phyloP scores from a whole-genome alignment of 2,329 filamentous ascomycete species.

The Penicillium decumbens region DNA sequence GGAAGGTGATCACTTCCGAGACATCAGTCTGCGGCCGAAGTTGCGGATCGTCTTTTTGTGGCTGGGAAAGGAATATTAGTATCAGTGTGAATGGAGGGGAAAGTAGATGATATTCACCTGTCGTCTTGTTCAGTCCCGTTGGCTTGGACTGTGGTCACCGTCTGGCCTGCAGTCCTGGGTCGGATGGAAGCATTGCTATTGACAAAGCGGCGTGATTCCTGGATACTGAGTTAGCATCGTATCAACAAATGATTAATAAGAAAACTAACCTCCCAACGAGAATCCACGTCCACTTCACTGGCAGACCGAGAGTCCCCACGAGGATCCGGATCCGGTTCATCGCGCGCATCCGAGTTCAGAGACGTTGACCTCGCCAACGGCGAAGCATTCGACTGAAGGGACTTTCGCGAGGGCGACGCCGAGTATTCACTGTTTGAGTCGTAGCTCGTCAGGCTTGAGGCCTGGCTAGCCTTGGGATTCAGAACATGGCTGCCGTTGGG shows the following conservation, averaged over 20 bases:
- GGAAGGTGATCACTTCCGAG: slow-evolving; percentile 14
- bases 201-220: slow-evolving; percentile 34
- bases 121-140: slow-evolving; percentile 29
- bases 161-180: slow-evolving; percentile 30
- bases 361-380: slow-evolving; percentile 36
- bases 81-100: not conserved
- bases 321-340: slow-evolving; percentile 22
- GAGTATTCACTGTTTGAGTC: slow-evolving; percentile 40
- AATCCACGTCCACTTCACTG: slow-evolving; percentile 37
- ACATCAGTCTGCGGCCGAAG: slow-evolving; percentile 37
- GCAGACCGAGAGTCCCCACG: slow-evolving; percentile 33
- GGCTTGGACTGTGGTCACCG: slow-evolving; percentile 22
- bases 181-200: slow-evolving; percentile 31
- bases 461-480: slow-evolving; percentile 27
- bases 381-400: slow-evolving; percentile 35
- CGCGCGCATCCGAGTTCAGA: slow-evolving; percentile 30
- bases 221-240: slow-evolving; percentile 14
- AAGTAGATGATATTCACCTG: slow-evolving; percentile 24
- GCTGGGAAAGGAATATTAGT: slow-evolving; percentile 9
- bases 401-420: slow-evolving; percentile 34
- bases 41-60: slow-evolving; percentile 34
- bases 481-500: slow-evolving; percentile 37
- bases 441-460: slow-evolving; percentile 33
- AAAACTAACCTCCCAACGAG: slow-evolving; percentile 32
- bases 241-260: not conserved